Percentiles rank a stretch among this genome's conserved stretches.
Conservation (phyloP, 371 early-diverging fungal species). For the Paraphysoderma sedebokerense region DNA sequence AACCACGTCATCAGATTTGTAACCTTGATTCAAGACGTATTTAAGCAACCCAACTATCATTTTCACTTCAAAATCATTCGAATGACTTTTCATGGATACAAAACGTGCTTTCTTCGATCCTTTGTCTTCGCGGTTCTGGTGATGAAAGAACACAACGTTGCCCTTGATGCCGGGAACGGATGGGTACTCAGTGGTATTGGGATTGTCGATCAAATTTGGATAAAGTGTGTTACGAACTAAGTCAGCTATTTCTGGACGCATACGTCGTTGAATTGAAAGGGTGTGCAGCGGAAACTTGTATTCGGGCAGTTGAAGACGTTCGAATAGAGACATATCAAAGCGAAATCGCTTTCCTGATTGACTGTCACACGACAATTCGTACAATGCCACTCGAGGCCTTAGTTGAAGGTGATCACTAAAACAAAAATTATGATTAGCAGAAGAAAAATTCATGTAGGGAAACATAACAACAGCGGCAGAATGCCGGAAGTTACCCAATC, state of each 20-base stretch:
- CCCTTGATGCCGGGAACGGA: constrained; percentile 19
- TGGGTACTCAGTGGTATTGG: constrained; percentile 11
- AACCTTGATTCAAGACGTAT: constrained; percentile 33
- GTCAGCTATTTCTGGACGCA: constrained; percentile 16
- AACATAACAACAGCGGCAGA: too few relatives aligned
- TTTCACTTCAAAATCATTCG: constrained; percentile 23
- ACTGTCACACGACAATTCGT: constrained; percentile 13
- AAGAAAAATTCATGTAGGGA: too few relatives aligned
- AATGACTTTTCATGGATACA: constrained; percentile 10
- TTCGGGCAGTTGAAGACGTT: constrained; percentile 6
- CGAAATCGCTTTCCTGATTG: constrained; percentile 6
- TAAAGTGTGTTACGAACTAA: constrained; percentile 15
- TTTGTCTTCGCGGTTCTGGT: constrained; percentile 16
- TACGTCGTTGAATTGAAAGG: constrained; percentile 11
- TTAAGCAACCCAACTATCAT: constrained; percentile 21
- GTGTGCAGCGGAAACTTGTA: constrained; percentile 4
- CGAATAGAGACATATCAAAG: constrained; percentile 16
- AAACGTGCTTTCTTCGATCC: constrained; percentile 1
- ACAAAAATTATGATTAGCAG: too few relatives aligned
- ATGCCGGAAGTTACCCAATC: too few relatives aligned
- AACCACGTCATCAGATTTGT: constrained; percentile 29
- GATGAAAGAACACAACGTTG: constrained; percentile 25
- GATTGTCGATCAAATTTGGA: constrained; percentile 13
- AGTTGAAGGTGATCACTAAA: constrained; percentile 18
- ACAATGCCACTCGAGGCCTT: constrained; percentile 13